These are phyloP conservation scores for Aspergillus bertholletiae DNA, from an alignment of 495 filamentous ascomycete species.

Conservation along the genomic window DNA sequence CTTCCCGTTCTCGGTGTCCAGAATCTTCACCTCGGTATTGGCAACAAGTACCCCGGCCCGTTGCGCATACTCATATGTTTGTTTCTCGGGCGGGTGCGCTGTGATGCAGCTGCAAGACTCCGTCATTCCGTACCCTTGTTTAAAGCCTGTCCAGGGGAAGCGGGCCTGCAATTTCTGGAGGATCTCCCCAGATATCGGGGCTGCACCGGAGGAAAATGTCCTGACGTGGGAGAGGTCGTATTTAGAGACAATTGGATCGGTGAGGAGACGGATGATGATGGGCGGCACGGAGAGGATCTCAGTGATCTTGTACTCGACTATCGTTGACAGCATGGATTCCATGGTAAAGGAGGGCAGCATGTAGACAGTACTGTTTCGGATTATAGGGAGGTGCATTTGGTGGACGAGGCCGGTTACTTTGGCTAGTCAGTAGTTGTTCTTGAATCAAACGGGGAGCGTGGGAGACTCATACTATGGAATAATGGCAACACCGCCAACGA, in stretches of 20 bases:
- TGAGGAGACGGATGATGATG: constrained; percentile 64
- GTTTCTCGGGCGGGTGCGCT: not conserved
- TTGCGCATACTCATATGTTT: not conserved
- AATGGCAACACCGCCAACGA: not conserved
- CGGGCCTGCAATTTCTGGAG: constrained; percentile 43
- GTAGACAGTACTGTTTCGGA: not conserved
- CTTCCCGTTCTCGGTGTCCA: constrained; percentile 36
- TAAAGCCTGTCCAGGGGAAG: not conserved
- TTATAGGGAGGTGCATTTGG: not conserved
- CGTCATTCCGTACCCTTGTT: constrained; percentile 72
- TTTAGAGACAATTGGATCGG: constrained; percentile 58
- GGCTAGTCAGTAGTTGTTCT: not conserved
- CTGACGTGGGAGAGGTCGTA: constrained; percentile 69
- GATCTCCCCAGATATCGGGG: constrained; percentile 68
- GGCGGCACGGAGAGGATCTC: constrained; percentile 72
- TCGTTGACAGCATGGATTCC: constrained; percentile 55
- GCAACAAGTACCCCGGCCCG: not conserved
- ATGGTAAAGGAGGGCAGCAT: constrained; percentile 52
- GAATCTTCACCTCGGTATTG: constrained; percentile 62
- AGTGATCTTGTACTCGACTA: constrained; percentile 64
- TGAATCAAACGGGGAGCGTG: not conserved
- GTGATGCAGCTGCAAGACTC: constrained; percentile 41
- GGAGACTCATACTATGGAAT: not conserved
- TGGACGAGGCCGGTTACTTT: not conserved
- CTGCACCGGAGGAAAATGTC: constrained; percentile 73